Evolutionary conservation across 495 filamentous ascomycete genomes (phyloP).

Genomic region (Amphirosellinia nigrospora): DNA sequence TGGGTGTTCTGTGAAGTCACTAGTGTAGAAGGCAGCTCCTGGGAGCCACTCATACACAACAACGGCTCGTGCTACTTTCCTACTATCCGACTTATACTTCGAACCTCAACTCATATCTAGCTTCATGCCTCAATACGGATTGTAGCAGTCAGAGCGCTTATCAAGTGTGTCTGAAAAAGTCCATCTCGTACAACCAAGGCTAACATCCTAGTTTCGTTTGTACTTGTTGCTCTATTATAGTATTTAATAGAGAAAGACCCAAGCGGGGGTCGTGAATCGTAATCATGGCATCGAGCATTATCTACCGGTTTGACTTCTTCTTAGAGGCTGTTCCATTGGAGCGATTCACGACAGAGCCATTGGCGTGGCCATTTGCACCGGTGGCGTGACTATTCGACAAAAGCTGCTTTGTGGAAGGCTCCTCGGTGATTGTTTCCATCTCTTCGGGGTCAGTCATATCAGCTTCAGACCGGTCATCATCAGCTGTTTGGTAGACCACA

Average conservation of each 20-base stretch:
- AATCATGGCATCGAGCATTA: background rate
- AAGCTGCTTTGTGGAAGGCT: slow-evolving; percentile 23
- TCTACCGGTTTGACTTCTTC: slow-evolving; percentile 12
- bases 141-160: slow-evolving; percentile 4
- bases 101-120: background rate
- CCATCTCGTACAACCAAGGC: background rate
- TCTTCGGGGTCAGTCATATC: slow-evolving; percentile 57
- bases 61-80: background rate
- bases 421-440: slow-evolving; percentile 38
- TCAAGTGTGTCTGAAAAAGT: background rate
- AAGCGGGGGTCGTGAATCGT: background rate
- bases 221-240: background rate
- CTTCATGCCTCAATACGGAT: background rate
- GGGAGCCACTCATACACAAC: background rate
- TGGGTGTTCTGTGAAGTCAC: background rate
- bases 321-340: slow-evolving; percentile 31
- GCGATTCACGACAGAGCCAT: slow-evolving; percentile 31
- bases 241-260: background rate
- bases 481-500: slow-evolving; percentile 51
- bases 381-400: slow-evolving; percentile 33
- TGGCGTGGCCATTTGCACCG: slow-evolving; percentile 28
- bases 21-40: background rate
- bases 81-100: background rate
- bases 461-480: slow-evolving; percentile 58
- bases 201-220: slow-evolving; percentile 7